Conservation (phyloP, 2,329 filamentous ascomycete species). For the Trichoderma koningiopsis region DNA sequence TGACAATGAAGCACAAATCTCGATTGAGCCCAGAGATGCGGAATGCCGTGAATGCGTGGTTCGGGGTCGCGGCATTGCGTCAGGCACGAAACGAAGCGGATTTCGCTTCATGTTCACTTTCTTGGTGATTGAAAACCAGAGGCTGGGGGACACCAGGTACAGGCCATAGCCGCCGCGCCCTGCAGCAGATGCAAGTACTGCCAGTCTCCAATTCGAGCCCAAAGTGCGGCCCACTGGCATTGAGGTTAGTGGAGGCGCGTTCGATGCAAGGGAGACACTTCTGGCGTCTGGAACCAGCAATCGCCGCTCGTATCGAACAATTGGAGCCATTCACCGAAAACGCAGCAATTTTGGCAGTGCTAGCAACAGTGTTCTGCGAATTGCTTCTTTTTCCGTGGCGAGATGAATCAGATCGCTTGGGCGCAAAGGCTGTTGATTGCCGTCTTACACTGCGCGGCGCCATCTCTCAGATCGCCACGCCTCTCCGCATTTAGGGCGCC, state of each 20-base stretch:
- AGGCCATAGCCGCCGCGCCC: not conserved
- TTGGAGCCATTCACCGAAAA: not conserved
- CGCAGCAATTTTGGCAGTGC: not conserved
- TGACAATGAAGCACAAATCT: not conserved
- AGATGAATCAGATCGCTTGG: not conserved
- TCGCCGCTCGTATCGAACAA: not conserved
- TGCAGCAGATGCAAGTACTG: not conserved
- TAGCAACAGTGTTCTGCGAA: not conserved
- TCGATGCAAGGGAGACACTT: not conserved
- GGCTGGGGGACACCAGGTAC: not conserved
- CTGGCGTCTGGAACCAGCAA: no score
- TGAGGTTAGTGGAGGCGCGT: not conserved
- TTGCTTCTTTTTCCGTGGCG: not conserved
- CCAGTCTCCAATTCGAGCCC: not conserved
- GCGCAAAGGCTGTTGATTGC: not conserved
- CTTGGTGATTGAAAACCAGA: not conserved
- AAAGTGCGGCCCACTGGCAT: not conserved
- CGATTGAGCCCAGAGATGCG: not conserved
- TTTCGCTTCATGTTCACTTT: not conserved
- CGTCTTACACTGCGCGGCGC: not conserved
- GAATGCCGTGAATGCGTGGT: conserved; percentile 2
- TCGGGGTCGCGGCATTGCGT: not conserved
- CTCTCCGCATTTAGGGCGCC: conserved; percentile 6
- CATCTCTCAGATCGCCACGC: not conserved
- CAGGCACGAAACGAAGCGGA: not conserved